Conservation (phyloP, 148 eudicot species). For the Rhododendron ferrugineum region DNA sequence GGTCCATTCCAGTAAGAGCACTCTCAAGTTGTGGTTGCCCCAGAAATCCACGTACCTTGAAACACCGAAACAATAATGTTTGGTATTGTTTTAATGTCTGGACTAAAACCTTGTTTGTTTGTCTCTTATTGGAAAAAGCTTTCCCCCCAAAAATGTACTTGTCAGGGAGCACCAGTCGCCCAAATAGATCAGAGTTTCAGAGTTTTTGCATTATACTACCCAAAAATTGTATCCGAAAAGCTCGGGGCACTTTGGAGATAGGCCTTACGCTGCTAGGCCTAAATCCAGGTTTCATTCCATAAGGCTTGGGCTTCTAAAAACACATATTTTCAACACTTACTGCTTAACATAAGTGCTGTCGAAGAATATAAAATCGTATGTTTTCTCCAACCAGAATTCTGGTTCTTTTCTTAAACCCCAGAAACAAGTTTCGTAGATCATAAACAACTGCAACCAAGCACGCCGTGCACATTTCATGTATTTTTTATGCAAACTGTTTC, state of each 20-base stretch:
- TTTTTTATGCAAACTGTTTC: neutral
- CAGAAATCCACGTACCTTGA: conserved; percentile 79
- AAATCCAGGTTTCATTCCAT: neutral
- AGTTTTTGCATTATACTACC: neutral
- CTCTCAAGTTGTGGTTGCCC: conserved; percentile 77
- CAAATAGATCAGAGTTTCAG: neutral
- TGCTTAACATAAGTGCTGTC: neutral
- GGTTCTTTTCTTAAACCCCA: neutral
- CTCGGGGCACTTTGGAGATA: neutral
- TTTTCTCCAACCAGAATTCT: neutral
- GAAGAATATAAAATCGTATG: neutral
- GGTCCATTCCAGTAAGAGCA: conserved; percentile 87
- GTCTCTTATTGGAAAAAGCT: neutral
- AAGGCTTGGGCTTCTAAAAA: neutral
- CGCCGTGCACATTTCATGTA: neutral
- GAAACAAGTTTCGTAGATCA: neutral
- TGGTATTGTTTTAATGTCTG: neutral
- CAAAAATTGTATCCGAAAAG: neutral
- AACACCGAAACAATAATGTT: neutral
- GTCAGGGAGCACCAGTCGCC: neutral
- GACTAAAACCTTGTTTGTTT: neutral
- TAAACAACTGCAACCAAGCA: neutral
- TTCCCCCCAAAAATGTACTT: neutral
- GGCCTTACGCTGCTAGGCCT: neutral
- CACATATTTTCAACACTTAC: neutral